phyloP scores from a whole-genome alignment of 2,329 filamentous ascomycete genomes.

The Aspergillus brunneoviolaceus region DNA sequence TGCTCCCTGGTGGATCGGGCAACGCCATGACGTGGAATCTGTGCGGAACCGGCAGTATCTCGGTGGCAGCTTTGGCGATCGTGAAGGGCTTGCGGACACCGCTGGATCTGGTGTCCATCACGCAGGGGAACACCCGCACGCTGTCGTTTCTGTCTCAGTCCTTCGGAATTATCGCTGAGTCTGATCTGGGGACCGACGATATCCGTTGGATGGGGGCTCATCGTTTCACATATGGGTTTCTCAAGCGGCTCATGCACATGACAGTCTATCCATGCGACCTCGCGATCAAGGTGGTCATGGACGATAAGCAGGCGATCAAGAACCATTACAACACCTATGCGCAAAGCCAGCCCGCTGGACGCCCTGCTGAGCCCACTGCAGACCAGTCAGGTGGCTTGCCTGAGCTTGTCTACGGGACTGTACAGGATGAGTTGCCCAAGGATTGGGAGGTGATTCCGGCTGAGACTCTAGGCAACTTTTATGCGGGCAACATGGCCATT shows the following conservation, averaged over 20 bases:
- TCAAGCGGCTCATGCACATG: slow-evolving; percentile 72
- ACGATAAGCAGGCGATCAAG: slow-evolving; percentile 71
- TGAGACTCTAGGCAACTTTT: slow-evolving; percentile 86
- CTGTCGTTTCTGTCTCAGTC: slow-evolving; percentile 90
- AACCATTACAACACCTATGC: slow-evolving; percentile 64
- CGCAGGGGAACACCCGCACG: slow-evolving; percentile 70
- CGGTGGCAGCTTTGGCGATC: slow-evolving; percentile 74
- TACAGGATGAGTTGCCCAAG: slow-evolving; percentile 71
- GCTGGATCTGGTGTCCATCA: slow-evolving; percentile 83
- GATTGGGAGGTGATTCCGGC: slow-evolving; percentile 74
- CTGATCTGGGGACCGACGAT: slow-evolving; percentile 84
- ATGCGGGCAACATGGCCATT: slow-evolving; percentile 90
- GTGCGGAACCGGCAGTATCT: slow-evolving; percentile 74
- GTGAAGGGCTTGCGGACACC: slow-evolving; percentile 85
- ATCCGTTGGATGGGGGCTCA: slow-evolving; percentile 88
- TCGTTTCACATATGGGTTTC: slow-evolving; percentile 81
- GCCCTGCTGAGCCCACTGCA: slow-evolving; percentile 33
- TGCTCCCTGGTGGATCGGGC: slow-evolving; percentile 88
- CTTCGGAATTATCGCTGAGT: slow-evolving; percentile 85
- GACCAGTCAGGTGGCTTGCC: slow-evolving; percentile 62
- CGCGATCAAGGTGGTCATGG: slow-evolving; percentile 77
- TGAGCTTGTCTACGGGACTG: slow-evolving; percentile 72
- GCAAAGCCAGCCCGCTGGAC: slow-evolving; percentile 29
- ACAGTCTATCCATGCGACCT: slow-evolving; percentile 86
- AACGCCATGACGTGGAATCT: slow-evolving; percentile 92